Base-by-base conservation (phyloP, 129 eudicot genomes). In the Kitagawia praeruptora region DNA sequence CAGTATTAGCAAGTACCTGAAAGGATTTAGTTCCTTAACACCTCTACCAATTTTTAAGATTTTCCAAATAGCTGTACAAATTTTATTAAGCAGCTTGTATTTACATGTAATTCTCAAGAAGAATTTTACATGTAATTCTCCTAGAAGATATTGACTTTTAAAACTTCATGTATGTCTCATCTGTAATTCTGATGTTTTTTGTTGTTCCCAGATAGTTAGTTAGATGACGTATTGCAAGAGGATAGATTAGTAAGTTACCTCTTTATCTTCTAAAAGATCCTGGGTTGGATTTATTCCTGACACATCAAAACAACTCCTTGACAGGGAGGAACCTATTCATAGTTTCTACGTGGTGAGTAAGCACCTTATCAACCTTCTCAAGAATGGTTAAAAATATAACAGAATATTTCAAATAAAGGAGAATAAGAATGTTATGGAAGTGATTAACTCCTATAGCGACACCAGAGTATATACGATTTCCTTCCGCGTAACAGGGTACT, bases 281-380 rank as follows among this genome's bases (percentile, higher is more conserved):
- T 70, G 83, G 56, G 74, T 78, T 18, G 84, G 77, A 79, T 87
- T 84, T 81, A 84, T 85, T 70, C 87, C 85, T 27, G 89, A 81
- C 58, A 81, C 85, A 83, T 91, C 93, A 16, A 96, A 89, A 69
- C 80, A 91, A 80, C 93, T 87, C 85, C 97, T 89, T 31, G 98
- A 87, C 67, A 88, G 80, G 64, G 91, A 76, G 39, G 89, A 90
- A 70, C 92, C 98, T 91, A 89, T 85, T 75, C 41, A 67, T 74
- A 28, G 76, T 81, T 78, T 79, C 56, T 27, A 54, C n/a, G 25
- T 23, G 48, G 54, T 84, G 75, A 84, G 45, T 8, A 51, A 77
- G 71, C 27, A 70, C 66, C 45, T 25, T 5, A n/a, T 39, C 8
- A 40, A 16, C 23, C 19, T n/a, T 19, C 61, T 44, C 40, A 69